Base-by-base conservation (phyloP, 2,329 filamentous ascomycete species). In the Thelonectria blattea region DNA sequence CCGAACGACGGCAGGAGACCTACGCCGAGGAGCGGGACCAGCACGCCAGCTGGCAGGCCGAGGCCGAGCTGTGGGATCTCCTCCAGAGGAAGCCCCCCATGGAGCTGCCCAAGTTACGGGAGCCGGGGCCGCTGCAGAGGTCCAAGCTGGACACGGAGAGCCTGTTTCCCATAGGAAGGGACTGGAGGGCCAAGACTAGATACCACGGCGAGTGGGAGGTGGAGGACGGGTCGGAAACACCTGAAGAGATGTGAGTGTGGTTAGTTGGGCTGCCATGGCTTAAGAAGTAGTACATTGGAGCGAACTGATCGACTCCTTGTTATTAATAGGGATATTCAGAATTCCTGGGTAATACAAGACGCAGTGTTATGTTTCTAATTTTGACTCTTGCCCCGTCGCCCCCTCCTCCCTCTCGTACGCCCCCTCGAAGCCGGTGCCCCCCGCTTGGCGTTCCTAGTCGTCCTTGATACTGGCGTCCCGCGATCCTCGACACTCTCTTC, bases 181-280 rank as follows among this genome's bases (percentile, higher is more conserved):
- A 76, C 46, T 83, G 82, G 81, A 74, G 76, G 49, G 70, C 69
- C 8, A 72, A 67, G 53, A 62, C 78, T 27, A 67, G 69, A 10
- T 79, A 76, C 52, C 69, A 68, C 32, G 75, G 74, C 56, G 76
- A 81, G 53, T 84, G 81, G 81, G 81, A 83, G 64, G 69, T 41
- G 17, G 46, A 58, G 20, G 52, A 57, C 30, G 30, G 11, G 12
- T 12, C 43, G 10, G 20, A 30, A 10, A 20, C 34, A 14, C 20
- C 24, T 24, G 18, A 52, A 17, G 42, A 49, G 5, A 27, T 9
- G 27, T 37, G 15, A 45, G 24, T 32, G 4, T n/a, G 24, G 7
- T 8, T 15, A 30, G 45, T 27, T 9, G 11, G 11, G 10, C 18
- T 11, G 42, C 17, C 11, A 2, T 45, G 6, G 42, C 42, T 14